A percentile compares a stretch with the other conserved stretches of the same genome.
These are phyloP conservation scores for Stagonosporopsis rhizophila DNA, from an alignment of 2,329 filamentous ascomycete species.

Conservation along the genomic window DNA sequence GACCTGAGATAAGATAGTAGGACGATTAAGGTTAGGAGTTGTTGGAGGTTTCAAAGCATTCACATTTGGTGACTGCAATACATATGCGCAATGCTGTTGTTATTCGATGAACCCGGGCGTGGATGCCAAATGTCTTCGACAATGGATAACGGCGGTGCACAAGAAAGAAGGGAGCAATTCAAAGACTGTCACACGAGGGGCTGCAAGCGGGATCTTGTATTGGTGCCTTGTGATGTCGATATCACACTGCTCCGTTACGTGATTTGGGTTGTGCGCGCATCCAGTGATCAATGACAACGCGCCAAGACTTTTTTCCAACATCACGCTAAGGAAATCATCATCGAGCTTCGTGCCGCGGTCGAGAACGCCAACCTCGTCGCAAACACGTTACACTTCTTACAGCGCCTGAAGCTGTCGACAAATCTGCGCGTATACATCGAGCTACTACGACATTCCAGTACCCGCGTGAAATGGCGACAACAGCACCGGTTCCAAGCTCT, in stretches of 20 bases:
- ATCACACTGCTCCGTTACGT: background rate
- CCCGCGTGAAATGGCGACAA: constrained; percentile 27
- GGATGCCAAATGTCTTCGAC: no score
- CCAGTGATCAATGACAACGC: constrained; percentile 11
- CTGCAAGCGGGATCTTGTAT: background rate
- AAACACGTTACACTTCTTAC: background rate
- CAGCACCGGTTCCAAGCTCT: constrained; percentile 28
- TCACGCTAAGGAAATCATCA: constrained; percentile 23
- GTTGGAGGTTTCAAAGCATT: no score
- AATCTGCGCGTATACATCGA: background rate
- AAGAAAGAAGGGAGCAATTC: no score
- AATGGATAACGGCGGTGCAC: no score
- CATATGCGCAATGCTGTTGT: no score
- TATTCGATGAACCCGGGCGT: no score
- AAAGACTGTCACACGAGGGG: background rate
- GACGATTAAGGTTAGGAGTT: no score
- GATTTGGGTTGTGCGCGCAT: no score
- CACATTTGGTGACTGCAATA: no score
- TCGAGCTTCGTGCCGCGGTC: constrained; percentile 12
- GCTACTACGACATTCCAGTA: background rate
- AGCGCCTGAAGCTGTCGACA: background rate
- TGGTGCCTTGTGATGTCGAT: background rate
- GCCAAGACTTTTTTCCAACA: constrained; percentile 4
- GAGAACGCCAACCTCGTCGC: background rate
- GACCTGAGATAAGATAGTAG: no score